Evolutionary conservation across 768 basidiomycete genomes (phyloP).

Genomic region (Tricholoma terreum): DNA sequence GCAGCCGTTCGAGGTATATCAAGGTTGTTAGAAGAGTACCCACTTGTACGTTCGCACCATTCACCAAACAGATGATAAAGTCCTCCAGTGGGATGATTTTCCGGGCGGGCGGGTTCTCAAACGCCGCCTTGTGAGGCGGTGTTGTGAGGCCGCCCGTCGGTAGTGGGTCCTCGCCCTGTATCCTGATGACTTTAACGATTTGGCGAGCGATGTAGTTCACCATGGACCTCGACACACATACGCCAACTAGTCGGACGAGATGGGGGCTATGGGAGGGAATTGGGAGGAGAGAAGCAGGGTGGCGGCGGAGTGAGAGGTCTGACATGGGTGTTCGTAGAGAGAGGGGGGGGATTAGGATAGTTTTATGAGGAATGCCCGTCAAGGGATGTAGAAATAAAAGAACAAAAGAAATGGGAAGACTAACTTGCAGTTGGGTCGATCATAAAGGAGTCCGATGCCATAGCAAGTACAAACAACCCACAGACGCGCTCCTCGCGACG

Average conservation of each 20-base stretch:
- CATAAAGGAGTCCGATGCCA: not conserved
- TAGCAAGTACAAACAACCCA: conserved; percentile 18
- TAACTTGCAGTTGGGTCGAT: conserved; percentile 10
- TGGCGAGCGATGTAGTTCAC: conserved; percentile 80
- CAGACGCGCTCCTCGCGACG: not conserved
- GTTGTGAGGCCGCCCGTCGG: conserved; percentile 46
- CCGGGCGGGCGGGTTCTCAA: conserved; percentile 25
- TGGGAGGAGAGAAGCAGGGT: conserved; percentile 83
- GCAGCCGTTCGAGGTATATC: conserved; percentile 87
- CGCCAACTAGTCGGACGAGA: conserved; percentile 75
- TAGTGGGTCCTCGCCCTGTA: conserved; percentile 49
- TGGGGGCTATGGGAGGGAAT: conserved; percentile 73
- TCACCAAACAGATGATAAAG: conserved; percentile 81
- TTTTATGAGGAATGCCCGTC: conserved; percentile 34
- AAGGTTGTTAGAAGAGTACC: conserved; percentile 88
- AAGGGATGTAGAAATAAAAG: conserved; percentile 36
- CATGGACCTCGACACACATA: conserved; percentile 81
- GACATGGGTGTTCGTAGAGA: conserved; percentile 27
- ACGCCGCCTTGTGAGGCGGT: conserved; percentile 55
- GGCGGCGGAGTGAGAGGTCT: conserved; percentile 32
- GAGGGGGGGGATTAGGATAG: conserved; percentile 27
- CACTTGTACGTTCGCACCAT: conserved; percentile 84
- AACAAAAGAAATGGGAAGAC: conserved; percentile 15
- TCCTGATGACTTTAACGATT: conserved; percentile 70
- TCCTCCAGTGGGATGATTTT: conserved; percentile 65